A percentile compares a stretch with the other conserved stretches of the same genome.
These are phyloP conservation scores for Penstemon eatonii DNA, from an alignment of 257 asterid genomes.

Conservation along the genomic window DNA sequence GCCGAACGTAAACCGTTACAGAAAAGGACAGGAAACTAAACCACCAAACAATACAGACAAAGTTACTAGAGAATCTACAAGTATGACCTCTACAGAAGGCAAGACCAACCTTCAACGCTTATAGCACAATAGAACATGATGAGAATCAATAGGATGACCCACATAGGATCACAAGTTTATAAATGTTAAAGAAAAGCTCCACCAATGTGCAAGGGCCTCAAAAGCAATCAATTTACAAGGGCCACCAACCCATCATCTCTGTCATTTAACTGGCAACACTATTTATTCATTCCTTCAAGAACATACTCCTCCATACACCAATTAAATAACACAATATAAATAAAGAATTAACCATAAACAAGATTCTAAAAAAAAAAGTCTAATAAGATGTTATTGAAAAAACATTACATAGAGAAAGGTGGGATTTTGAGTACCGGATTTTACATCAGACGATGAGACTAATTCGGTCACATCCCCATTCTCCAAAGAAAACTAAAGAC, in stretches of 20 bases:
- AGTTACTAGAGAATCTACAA: slow-evolving; percentile 5
- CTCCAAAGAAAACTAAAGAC: slow-evolving; percentile 35
- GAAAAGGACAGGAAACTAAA: slow-evolving; percentile 24
- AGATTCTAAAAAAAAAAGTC: slow-evolving; percentile 19
- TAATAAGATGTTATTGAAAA: slow-evolving; percentile 26
- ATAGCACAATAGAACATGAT: slow-evolving; percentile 23
- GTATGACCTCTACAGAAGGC: slow-evolving; percentile 13
- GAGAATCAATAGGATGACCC: slow-evolving; percentile 32
- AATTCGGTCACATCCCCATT: slow-evolving; percentile 25
- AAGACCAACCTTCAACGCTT: slow-evolving; percentile 3
- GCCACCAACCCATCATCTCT: slow-evolving; percentile 28
- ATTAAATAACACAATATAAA: background rate
- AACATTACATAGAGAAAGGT: slow-evolving; percentile 36
- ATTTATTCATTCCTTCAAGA: slow-evolving; percentile 22
- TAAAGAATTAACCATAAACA: background rate
- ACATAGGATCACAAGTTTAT: slow-evolving; percentile 34
- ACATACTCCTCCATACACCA: background rate
- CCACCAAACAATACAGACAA: slow-evolving; percentile 28
- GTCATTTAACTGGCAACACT: slow-evolving; percentile 26
- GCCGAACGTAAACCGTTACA: slow-evolving; percentile 14
- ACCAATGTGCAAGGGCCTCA: slow-evolving; percentile 28
- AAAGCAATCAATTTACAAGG: slow-evolving; percentile 23
- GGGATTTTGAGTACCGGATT: slow-evolving; percentile 26
- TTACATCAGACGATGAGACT: slow-evolving; percentile 18
- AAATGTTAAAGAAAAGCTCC: slow-evolving; percentile 9